phyloP scores from a whole-genome alignment of 345 rosid genomes.

The Corymbia maculata region DNA sequence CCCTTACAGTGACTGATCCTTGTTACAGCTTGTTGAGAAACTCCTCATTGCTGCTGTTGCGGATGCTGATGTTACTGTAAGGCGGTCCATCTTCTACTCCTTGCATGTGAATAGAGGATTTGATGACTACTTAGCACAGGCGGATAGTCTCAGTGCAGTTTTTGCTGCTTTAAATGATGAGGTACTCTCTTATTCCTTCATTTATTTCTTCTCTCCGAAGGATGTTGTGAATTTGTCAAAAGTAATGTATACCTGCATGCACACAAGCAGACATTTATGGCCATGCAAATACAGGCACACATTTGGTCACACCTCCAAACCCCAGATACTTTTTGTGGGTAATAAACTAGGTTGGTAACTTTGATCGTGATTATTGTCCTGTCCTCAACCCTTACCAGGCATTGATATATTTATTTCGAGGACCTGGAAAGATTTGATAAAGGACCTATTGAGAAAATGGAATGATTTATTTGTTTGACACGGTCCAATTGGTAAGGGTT shows the following conservation, averaged over 20 bases:
- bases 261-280: not conserved
- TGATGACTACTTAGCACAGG: conserved; percentile 95
- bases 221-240: not conserved
- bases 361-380: not conserved
- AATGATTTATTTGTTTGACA: not conserved
- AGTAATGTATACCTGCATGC: not conserved
- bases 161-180: conserved; percentile 98
- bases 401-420: not conserved
- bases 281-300: not conserved
- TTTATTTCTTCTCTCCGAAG: not conserved
- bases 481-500: not conserved
- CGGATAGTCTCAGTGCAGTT: conserved; percentile 90
- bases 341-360: not conserved
- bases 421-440: not conserved
- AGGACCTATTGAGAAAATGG: not conserved
- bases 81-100: conserved; percentile 80
- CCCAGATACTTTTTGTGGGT: not conserved
- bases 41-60: conserved; percentile 94
- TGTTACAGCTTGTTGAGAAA: conserved; percentile 92
- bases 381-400: not conserved
- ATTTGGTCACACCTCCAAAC: not conserved
- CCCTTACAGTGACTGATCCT: conserved; percentile 8
- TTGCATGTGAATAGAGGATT: conserved; percentile 73
- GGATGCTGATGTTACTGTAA: conserved; percentile 94
- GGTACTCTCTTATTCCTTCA: conserved; percentile 27